Evolutionary conservation across 345 rosid species (phyloP).

Genomic region (Linum trigynum): DNA sequence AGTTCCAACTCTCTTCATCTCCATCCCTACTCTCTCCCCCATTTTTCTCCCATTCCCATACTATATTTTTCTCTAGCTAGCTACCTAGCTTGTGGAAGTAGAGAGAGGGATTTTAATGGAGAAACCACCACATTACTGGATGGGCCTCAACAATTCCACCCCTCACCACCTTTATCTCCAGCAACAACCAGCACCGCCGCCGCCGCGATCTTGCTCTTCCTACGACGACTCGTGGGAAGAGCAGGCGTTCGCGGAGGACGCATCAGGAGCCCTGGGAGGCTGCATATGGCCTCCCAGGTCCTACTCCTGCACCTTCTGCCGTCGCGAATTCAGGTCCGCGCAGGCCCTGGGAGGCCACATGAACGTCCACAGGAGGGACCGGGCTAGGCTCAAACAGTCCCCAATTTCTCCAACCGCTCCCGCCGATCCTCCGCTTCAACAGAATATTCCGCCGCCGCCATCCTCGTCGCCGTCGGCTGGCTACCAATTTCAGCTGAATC

Average conservation of each 20-base stretch:
- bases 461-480: constrained; percentile 27
- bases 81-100: constrained; percentile 16
- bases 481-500: constrained; percentile 26
- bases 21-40: background rate
- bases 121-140: constrained; percentile 26
- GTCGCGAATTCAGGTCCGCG: constrained; percentile 4
- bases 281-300: constrained; percentile 29
- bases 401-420: background rate
- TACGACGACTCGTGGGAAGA: constrained; percentile 48
- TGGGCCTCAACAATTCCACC: constrained; percentile 29
- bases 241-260: constrained; percentile 29
- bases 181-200: background rate
- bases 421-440: constrained; percentile 23
- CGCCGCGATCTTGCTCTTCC: background rate
- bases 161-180: background rate
- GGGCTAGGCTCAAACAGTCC: constrained; percentile 8
- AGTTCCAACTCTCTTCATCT: background rate
- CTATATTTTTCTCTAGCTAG: background rate
- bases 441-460: constrained; percentile 15
- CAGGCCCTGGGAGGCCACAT: constrained; percentile 9
- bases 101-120: constrained; percentile 15
- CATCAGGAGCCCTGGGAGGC: constrained; percentile 21
- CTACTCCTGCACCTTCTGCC: constrained; percentile 5
- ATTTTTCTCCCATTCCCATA: background rate
- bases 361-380: constrained; percentile 9